These are phyloP conservation scores for Solanum tacnaense DNA, from an alignment of 257 asterid genomes.

Conservation along the genomic window DNA sequence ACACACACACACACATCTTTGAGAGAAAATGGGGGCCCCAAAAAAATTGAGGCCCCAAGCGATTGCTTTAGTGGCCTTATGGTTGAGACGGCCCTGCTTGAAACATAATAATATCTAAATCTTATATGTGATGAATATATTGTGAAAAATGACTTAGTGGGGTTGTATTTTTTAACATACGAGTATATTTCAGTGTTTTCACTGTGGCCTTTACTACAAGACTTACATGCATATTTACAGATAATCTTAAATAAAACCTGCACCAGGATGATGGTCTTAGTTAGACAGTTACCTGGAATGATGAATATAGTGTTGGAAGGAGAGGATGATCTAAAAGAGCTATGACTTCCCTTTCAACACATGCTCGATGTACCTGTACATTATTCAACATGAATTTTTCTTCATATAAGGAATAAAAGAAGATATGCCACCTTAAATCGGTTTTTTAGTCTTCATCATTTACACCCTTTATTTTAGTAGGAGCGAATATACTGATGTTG, in stretches of 20 bases:
- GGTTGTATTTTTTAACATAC: not conserved
- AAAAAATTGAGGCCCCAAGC: too few species aligned
- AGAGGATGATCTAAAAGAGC: slow-evolving; percentile 93
- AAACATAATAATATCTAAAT: not conserved
- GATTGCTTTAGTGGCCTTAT: too few species aligned
- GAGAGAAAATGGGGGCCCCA: too few species aligned
- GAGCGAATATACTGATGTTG: not conserved
- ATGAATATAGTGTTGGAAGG: slow-evolving; percentile 84
- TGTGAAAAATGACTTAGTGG: not conserved
- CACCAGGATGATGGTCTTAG: not conserved
- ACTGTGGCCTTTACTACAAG: not conserved
- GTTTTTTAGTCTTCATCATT: not conserved
- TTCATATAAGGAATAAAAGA: not conserved
- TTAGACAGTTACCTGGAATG: slow-evolving; percentile 65
- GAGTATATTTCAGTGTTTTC: not conserved
- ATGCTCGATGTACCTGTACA: slow-evolving; percentile 93
- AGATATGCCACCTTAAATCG: not conserved
- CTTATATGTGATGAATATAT: not conserved
- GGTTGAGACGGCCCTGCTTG: too few species aligned
- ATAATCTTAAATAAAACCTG: not conserved
- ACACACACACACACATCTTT: too few species aligned
- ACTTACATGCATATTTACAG: not conserved
- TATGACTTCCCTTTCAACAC: slow-evolving; percentile 87
- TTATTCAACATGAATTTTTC: not conserved
- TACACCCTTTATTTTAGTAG: not conserved